These are phyloP conservation scores for Elsinoe batatas DNA, from an alignment of 2,329 filamentous ascomycete species.

Conservation along the genomic window DNA sequence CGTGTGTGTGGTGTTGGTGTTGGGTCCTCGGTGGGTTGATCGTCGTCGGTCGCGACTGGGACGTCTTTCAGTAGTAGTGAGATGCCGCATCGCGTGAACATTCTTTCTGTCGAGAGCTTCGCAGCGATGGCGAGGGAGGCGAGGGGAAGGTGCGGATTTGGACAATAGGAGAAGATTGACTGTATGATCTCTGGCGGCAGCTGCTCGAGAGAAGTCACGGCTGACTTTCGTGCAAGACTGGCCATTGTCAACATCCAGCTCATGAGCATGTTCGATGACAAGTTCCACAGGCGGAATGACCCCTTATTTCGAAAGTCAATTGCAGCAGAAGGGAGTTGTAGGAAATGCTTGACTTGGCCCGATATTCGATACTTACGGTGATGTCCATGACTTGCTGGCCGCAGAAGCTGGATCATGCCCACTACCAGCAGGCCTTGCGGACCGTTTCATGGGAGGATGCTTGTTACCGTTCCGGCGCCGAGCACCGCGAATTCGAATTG, in stretches of 20 bases:
- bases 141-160: slow-evolving; percentile 24
- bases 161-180: slow-evolving; percentile 25
- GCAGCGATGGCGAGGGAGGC: slow-evolving; percentile 22
- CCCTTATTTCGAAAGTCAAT: neutral
- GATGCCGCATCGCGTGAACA: slow-evolving; percentile 22
- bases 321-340: neutral
- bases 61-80: neutral
- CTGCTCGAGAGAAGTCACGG: slow-evolving; percentile 23
- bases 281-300: neutral
- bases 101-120: slow-evolving; percentile 24
- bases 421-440: neutral
- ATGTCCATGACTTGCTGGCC: neutral
- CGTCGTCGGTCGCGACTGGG: slow-evolving; percentile 16
- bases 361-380: neutral
- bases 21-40: neutral
- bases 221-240: slow-evolving; percentile 3
- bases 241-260: neutral
- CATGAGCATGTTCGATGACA: neutral
- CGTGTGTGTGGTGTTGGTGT: neutral
- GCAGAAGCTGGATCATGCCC: neutral
- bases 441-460: neutral
- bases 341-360: too few species aligned
- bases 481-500: slow-evolving; percentile 26
- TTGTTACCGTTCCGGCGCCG: slow-evolving; percentile 3
- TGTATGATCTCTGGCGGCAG: slow-evolving; percentile 29